Percentiles rank a stretch among this genome's conserved stretches.
phyloP scores from a whole-genome alignment of 345 rosid genomes.

The Adansonia digitata region DNA sequence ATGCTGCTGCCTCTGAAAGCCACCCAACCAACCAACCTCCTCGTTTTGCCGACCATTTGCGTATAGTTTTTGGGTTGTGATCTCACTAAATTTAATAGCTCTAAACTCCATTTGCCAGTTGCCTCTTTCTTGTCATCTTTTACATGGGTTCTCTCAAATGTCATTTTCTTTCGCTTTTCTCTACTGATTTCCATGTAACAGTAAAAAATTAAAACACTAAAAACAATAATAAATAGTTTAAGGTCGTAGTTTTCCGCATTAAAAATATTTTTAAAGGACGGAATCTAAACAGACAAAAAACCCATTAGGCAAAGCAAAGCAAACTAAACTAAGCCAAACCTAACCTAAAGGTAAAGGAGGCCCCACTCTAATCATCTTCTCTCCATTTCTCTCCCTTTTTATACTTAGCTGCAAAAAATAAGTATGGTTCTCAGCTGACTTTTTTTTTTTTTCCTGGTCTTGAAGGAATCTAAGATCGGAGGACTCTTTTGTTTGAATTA shows the following conservation, averaged over 20 bases:
- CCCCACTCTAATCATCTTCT: not conserved
- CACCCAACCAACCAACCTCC: not conserved
- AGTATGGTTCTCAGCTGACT: slow-evolving; percentile 2
- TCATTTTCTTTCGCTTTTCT: not conserved
- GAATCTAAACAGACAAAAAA: slow-evolving; percentile 34
- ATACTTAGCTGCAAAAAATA: not conserved
- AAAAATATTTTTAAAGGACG: not conserved
- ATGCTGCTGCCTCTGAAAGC: not conserved
- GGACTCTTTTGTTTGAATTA: slow-evolving; percentile 1
- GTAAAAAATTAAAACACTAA: not conserved
- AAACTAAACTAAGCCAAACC: not conserved
- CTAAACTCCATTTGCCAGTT: not conserved
- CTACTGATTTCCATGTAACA: not conserved
- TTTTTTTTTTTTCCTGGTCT: not conserved
- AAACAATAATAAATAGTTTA: too few species aligned
- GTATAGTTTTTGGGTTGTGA: not conserved
- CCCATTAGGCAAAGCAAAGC: slow-evolving; percentile 35
- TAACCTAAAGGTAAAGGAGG: not conserved
- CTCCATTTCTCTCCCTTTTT: not conserved
- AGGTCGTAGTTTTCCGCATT: not conserved
- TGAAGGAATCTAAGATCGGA: not conserved
- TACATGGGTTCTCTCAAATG: not conserved
- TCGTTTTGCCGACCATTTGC: not conserved
- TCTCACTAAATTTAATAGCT: not conserved
- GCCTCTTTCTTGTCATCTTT: not conserved